phyloP scores from a whole-genome alignment of 768 basidiomycete species.

The Trametes cubensis region DNA sequence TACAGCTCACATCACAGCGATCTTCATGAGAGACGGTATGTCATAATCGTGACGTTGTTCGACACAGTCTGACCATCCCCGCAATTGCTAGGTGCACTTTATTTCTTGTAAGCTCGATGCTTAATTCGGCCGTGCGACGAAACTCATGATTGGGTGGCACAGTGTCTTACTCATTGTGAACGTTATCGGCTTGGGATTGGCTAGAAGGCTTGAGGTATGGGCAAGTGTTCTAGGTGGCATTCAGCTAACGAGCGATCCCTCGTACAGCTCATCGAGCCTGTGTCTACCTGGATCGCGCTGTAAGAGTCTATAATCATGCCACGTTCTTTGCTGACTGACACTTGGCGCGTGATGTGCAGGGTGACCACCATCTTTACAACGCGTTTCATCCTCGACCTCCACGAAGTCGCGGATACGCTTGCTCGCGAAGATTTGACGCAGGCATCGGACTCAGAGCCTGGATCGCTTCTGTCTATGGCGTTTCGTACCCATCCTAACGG shows the following conservation, averaged over 20 bases:
- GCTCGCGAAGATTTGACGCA: not conserved
- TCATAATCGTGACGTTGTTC: no score
- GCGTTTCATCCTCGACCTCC: constrained; percentile 6
- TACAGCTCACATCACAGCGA: not conserved
- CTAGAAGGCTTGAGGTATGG: not conserved
- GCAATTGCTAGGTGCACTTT: not conserved
- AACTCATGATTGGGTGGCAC: not conserved
- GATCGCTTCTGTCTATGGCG: no score
- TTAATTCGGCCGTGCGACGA: no score
- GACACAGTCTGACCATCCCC: no score
- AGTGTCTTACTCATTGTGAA: not conserved
- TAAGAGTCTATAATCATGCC: not conserved
- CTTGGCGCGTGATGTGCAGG: not conserved
- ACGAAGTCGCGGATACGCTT: not conserved
- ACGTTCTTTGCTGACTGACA: not conserved
- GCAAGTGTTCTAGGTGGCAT: no score
- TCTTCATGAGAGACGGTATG: not conserved
- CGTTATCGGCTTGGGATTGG: not conserved
- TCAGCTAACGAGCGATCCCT: not conserved
- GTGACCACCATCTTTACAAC: not conserved
- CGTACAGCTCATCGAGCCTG: constrained; percentile 1
- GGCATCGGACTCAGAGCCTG: no score
- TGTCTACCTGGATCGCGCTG: constrained; percentile 4
- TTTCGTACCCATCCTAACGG: no score
- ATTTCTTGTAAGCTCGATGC: not conserved